Evolutionary conservation across 164 flowering plant genomes (phyloP), one percentile per base, ranked within the genome.

Genomic region (Kingdonia uniflora): DNA sequence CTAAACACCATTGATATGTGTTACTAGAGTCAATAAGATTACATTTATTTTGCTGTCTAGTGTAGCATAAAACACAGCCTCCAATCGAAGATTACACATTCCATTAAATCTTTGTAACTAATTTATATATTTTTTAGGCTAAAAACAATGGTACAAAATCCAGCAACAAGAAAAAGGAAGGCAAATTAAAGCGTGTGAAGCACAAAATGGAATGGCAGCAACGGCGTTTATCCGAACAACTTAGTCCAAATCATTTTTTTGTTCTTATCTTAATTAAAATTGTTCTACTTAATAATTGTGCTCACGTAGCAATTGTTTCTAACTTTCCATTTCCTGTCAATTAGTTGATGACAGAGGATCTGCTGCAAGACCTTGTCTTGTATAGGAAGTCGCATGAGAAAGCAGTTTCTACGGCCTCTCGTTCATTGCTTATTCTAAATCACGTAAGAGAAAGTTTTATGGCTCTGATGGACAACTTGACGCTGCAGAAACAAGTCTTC

Each of bases 81-180:
- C 35, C 4, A 29, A 8, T 29, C 8, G 35, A 29, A 29, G 35
- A 29, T 29, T 29, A 4, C 4, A 29, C 35, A 29, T 29, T 4
- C 4, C 4, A 29, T 8, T 3, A 29, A 4, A 3, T 29, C 35
- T 29, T 3, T 29, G 4, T n/a, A n/a, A n/a, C 35, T 29, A 29
- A 29, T 8, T 29, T 29, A 29, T 8, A 29, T 29, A 3, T 29
- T 29, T 29, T 29, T 29, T 29, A 29, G 35, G 35, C 35, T 3
- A 29, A 29, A 3, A 29, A 86, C 60, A 70, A 86, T 62, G 98
- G 98, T 49, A 92, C 98, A 55, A 14, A 59, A 41, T 41, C 91
- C 14, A 88, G 96, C 80, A 92, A 86, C 71, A 92, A 86, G 80
- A 92, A 92, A 74, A 92, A 92, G 82, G 58, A 88, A 62, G 96